phyloP scores from a whole-genome alignment of 257 asterid genomes.

The Anisodus acutangulus region DNA sequence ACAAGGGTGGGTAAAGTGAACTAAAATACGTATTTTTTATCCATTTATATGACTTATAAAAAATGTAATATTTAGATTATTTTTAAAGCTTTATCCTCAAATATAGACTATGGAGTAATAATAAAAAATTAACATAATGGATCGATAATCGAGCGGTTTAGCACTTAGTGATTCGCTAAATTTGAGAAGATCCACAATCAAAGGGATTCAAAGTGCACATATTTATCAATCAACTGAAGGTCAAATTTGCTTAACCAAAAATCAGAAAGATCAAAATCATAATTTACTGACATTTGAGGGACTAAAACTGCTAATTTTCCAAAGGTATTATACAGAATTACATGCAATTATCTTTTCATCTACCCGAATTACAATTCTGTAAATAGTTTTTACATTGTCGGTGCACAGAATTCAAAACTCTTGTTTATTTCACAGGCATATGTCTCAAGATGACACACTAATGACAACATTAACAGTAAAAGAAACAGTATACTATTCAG shows the following conservation, averaged over 20 bases:
- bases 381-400: neutral
- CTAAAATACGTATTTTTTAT: neutral
- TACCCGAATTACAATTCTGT: too few relatives aligned
- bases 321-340: neutral
- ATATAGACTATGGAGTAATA: too few relatives aligned
- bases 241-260: neutral
- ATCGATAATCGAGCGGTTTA: too few relatives aligned
- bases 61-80: neutral
- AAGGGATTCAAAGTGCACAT: neutral
- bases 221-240: too few relatives aligned
- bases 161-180: too few relatives aligned
- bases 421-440: conserved; percentile 44
- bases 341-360: neutral
- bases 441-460: conserved; percentile 62
- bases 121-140: too few relatives aligned
- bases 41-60: neutral
- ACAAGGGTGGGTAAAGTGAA: too few relatives aligned
- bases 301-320: neutral
- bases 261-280: neutral
- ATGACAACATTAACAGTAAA: conserved; percentile 51
- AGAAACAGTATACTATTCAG: conserved; percentile 60
- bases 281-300: neutral
- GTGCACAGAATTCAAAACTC: neutral
- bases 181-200: neutral
- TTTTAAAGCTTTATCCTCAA: too few relatives aligned